Evolutionary conservation across 768 basidiomycete genomes (phyloP).

Genomic region (Agrocybe chaxingu): DNA sequence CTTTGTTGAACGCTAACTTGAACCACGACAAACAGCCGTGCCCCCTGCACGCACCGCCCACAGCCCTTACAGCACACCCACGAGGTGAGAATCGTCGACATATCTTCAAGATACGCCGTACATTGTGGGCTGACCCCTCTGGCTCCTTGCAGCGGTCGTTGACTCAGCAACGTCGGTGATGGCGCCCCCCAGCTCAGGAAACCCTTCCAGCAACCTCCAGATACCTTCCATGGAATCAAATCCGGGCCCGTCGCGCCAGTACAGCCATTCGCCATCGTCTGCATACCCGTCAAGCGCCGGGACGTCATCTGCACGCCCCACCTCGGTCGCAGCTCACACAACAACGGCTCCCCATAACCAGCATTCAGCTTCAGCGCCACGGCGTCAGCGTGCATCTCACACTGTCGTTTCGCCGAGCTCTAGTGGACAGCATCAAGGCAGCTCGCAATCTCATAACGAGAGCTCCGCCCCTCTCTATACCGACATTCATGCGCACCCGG

Average conservation of each 20-base stretch:
- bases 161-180: conserved; percentile 17
- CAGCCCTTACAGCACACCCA: background rate
- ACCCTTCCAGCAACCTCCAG: conserved; percentile 20
- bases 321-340: conserved; percentile 18
- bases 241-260: conserved; percentile 15
- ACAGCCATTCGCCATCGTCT: conserved; percentile 13
- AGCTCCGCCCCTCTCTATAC: conserved; percentile 30
- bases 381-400: conserved; percentile 71
- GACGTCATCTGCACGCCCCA: conserved; percentile 13
- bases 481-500: conserved; percentile 83
- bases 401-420: conserved; percentile 50
- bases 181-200: conserved; percentile 13
- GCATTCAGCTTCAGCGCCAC: conserved; percentile 12
- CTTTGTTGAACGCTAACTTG: conserved; percentile 15
- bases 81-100: conserved; percentile 6
- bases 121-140: background rate
- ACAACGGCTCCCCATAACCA: conserved; percentile 7
- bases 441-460: conserved; percentile 26
- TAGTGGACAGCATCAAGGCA: conserved; percentile 26
- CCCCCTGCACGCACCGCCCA: conserved; percentile 4
- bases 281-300: conserved; percentile 12
- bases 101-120: background rate
- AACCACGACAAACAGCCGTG: conserved; percentile 4
- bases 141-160: conserved; percentile 4
- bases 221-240: conserved; percentile 19